Evolutionary conservation across 495 filamentous ascomycete genomes (phyloP), one percentile per base, ranked within the genome.

Genomic region (Neurospora intermedia): DNA sequence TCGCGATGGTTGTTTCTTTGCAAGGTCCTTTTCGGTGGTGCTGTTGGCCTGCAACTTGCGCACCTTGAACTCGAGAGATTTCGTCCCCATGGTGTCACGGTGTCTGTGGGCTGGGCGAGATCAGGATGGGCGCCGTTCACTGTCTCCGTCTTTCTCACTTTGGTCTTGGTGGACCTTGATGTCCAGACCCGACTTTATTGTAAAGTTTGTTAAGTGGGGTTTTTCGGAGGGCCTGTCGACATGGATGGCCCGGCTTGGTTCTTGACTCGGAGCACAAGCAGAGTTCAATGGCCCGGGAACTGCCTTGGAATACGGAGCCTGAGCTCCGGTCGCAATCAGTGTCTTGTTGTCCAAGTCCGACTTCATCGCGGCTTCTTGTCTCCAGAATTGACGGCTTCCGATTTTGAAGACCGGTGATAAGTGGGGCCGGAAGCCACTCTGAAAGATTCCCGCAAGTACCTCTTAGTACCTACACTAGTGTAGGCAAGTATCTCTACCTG

Each of bases 1-100:
- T 43, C 90, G 86, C 75, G 80, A 81, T 0, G 80, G 80, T 69
- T 81, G 80, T 40, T 62, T 72, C 27, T 83, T 82, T 72, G 87
- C 88, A 70, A 83, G 82, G 66, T 84, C 81, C 62, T 85, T 82
- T 76, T 87, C 80, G 20, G 74, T 48, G 69, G 79, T 79, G 45
- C 74, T 77, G 74, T 78, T 81, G 76, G 77, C 75, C 69, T 80
- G 77, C 54, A 77, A 59, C 74, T 82, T 80, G 35, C 91, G 85
- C 74, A 89, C 85, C 70, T 82, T 81, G 70, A 83, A 81, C 72
- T 83, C 84, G 73, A 82, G 75, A 18, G 76, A 76, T 76, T 84
- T 85, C 75, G 83, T 80, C 41, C 54, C 54, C 54, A 66, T 66
- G 54, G 23, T 9, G 27, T 18, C 27, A 38, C 35, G 0, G 35